Percentiles rank a stretch among this genome's conserved stretches.
Conservation (phyloP, 305 asterid genomes). For the Fraxinus velutina region DNA sequence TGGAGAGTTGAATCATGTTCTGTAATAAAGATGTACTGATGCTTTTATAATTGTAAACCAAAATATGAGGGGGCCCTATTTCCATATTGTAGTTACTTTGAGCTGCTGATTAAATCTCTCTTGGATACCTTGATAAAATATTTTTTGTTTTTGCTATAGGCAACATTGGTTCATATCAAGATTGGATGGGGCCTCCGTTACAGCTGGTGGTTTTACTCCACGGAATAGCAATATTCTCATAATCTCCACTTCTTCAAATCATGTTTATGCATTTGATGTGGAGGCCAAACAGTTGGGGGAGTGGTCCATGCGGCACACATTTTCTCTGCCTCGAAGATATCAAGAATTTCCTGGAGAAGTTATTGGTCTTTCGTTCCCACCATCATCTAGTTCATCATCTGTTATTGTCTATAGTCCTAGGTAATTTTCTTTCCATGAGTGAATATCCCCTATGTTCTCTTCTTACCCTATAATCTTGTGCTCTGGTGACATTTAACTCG, state of each 20-base stretch:
- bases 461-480: neutral
- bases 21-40: neutral
- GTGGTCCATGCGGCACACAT: constrained; percentile 80
- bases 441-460: neutral
- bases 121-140: constrained; percentile 13
- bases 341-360: constrained; percentile 99
- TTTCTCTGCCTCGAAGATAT: constrained; percentile 74
- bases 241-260: constrained; percentile 81
- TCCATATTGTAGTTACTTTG: neutral
- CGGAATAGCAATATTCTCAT: constrained; percentile 69
- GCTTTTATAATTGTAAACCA: neutral
- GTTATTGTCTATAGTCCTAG: constrained; percentile 87
- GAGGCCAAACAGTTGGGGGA: constrained; percentile 92
- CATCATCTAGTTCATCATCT: constrained; percentile 61
- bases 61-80: neutral
- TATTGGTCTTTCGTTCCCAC: constrained; percentile 83
- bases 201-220: constrained; percentile 85
- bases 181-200: constrained; percentile 87
- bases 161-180: constrained; percentile 97
- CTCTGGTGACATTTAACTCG: neutral
- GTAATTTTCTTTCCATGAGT: constrained; percentile 33
- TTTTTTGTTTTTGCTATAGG: constrained; percentile 40
- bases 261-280: constrained; percentile 89
- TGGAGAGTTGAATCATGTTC: neutral
- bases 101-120: neutral